Conservation (phyloP, 192 early-diverging fungal species). For the Coemansia umbellata region DNA sequence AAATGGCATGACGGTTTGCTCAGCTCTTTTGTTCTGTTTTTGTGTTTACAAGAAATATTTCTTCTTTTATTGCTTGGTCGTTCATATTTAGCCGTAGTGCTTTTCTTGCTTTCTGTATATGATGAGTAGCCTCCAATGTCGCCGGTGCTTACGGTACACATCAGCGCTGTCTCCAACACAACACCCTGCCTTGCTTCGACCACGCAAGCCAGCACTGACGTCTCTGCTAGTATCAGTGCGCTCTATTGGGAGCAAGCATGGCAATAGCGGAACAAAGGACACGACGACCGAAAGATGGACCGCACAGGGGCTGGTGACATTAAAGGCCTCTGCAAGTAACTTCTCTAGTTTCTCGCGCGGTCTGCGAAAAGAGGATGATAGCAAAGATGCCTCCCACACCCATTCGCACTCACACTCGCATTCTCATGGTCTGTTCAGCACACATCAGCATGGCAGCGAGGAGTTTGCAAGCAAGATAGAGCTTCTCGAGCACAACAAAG, state of each 20-base stretch:
- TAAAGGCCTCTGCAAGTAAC: constrained; percentile 22
- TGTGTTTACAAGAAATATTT: neutral
- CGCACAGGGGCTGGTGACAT: constrained; percentile 1
- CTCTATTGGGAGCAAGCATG: too few species aligned
- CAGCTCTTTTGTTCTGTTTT: neutral
- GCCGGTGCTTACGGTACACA: neutral
- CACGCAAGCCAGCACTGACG: too few species aligned
- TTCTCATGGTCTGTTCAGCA: constrained; percentile 19
- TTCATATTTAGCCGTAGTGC: neutral
- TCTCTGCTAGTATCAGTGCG: too few species aligned
- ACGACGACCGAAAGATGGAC: too few species aligned
- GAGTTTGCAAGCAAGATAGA: constrained; percentile 33
- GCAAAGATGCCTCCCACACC: neutral
- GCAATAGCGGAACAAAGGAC: too few species aligned
- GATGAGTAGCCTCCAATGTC: neutral
- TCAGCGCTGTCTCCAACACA: neutral
- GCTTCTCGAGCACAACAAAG: constrained; percentile 47
- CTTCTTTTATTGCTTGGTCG: neutral
- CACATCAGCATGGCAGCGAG: constrained; percentile 12
- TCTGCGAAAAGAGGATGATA: constrained; percentile 1
- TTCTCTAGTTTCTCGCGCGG: constrained; percentile 31
- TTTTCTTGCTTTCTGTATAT: neutral
- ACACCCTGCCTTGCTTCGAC: too few species aligned
- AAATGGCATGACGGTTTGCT: neutral
- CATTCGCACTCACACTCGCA: constrained; percentile 15